Conservation (phyloP, 768 basidiomycete species). For the Leccinum broughii region DNA sequence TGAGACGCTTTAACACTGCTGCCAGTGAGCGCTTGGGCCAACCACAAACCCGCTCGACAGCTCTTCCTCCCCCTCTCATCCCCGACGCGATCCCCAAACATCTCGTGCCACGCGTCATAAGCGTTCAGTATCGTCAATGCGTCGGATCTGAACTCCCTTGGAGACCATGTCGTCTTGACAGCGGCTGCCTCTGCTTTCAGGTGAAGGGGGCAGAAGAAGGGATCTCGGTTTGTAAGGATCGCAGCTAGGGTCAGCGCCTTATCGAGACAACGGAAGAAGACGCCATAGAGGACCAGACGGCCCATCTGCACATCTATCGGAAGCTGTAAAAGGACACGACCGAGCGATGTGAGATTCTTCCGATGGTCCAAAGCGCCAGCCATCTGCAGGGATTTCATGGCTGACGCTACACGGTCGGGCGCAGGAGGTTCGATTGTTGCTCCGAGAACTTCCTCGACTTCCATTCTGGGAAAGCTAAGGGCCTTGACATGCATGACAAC, state of each 20-base stretch:
- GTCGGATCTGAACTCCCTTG: slow-evolving; percentile 81
- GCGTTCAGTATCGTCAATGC: slow-evolving; percentile 76
- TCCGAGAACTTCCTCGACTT: slow-evolving; percentile 83
- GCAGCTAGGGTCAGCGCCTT: slow-evolving; percentile 89
- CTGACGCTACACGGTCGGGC: slow-evolving; percentile 69
- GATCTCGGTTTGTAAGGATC: slow-evolving; percentile 85
- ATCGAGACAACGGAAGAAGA: slow-evolving; percentile 91
- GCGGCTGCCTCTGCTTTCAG: slow-evolving; percentile 68
- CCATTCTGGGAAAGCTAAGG: slow-evolving; percentile 81
- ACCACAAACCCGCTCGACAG: too few relatives aligned
- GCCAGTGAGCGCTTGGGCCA: too few relatives aligned
- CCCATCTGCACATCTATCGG: slow-evolving; percentile 92
- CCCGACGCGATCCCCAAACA: too few relatives aligned
- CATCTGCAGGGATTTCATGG: slow-evolving; percentile 77
- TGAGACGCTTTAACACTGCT: too few relatives aligned
- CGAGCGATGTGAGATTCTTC: slow-evolving; percentile 82
- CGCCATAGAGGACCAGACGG: slow-evolving; percentile 83
- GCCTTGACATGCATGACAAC: slow-evolving; percentile 98
- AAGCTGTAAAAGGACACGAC: slow-evolving; percentile 82
- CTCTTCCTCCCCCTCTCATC: too few relatives aligned
- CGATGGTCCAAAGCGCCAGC: slow-evolving; percentile 81
- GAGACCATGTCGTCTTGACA: slow-evolving; percentile 77
- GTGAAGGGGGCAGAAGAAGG: slow-evolving; percentile 83
- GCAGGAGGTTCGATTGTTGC: slow-evolving; percentile 89
- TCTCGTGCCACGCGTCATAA: slow-evolving; percentile 77